These are phyloP conservation scores for Aspergillus hiratsukae DNA, from an alignment of 2,329 filamentous ascomycete species.

Conservation along the genomic window DNA sequence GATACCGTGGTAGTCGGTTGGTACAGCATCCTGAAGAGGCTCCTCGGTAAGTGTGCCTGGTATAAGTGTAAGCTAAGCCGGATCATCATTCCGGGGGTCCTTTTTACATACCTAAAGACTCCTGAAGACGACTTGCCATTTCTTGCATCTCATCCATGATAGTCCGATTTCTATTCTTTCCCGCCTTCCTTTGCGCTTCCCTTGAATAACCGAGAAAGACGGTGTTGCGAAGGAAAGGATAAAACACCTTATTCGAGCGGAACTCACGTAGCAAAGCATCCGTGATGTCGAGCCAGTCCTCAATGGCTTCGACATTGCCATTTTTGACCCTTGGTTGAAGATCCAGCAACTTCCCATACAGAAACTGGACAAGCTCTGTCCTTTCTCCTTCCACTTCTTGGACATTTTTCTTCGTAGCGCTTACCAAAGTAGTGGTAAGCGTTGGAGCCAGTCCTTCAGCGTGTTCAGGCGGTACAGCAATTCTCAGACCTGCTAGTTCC, in stretches of 20 bases:
- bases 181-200: conserved; percentile 36
- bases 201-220: conserved; percentile 48
- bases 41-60: conserved; percentile 23
- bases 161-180: conserved; percentile 30
- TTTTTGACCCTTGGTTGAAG: conserved; percentile 46
- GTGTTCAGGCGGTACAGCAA: conserved; percentile 15
- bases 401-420: conserved; percentile 16
- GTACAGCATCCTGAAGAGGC: conserved; percentile 33
- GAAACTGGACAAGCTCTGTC: conserved; percentile 41
- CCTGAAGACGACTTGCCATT: conserved; percentile 42
- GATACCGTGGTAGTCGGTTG: conserved; percentile 67
- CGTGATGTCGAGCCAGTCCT: conserved; percentile 57
- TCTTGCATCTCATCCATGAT: conserved; percentile 42
- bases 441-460: conserved; percentile 8
- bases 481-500: conserved; percentile 11
- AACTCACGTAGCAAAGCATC: conserved; percentile 58
- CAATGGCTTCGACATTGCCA: conserved; percentile 47
- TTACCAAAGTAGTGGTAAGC: conserved; percentile 15
- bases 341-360: conserved; percentile 45
- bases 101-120: conserved; percentile 33
- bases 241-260: conserved; percentile 56
- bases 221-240: conserved; percentile 49
- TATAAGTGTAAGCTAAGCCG: conserved; percentile 9
- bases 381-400: conserved; percentile 32
- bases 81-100: no score